These are phyloP conservation scores for Fusarium poae DNA, from an alignment of 2,329 filamentous ascomycete species.

Conservation along the genomic window DNA sequence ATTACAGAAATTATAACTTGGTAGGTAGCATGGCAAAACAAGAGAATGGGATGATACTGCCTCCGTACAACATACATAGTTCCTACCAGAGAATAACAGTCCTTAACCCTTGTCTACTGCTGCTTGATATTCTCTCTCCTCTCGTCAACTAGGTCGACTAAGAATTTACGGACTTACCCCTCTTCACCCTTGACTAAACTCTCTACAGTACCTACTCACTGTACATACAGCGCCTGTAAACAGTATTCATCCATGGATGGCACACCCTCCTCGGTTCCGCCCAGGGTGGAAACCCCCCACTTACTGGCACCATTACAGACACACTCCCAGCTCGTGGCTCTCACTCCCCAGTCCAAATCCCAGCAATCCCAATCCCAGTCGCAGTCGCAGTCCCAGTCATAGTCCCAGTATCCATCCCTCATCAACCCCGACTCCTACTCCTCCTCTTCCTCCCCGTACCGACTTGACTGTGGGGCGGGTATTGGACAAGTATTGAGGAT, in stretches of 20 bases:
- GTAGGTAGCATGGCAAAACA: background rate
- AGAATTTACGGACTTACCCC: constrained; percentile 26
- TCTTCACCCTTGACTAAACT: constrained; percentile 31
- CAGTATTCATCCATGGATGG: constrained; percentile 9
- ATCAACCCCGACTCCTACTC: constrained; percentile 16
- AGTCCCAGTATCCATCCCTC: background rate
- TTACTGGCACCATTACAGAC: constrained; percentile 1
- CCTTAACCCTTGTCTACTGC: background rate
- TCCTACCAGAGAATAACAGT: background rate
- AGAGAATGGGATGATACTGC: background rate
- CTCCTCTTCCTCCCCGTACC: constrained; percentile 45
- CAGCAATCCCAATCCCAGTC: background rate
- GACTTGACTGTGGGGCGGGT: constrained; percentile 39
- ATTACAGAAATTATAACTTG: background rate
- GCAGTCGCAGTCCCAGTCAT: background rate
- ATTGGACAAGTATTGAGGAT: constrained; percentile 42
- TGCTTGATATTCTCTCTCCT: constrained; percentile 6
- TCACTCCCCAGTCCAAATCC: constrained; percentile 1
- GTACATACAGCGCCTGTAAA: constrained; percentile 1
- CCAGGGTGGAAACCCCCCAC: constrained; percentile 12
- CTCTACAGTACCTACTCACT: constrained; percentile 2
- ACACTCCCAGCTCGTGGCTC: constrained; percentile 4
- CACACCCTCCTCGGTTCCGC: constrained; percentile 32
- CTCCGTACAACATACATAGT: background rate
- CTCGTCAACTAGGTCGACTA: constrained; percentile 20